Conservation (phyloP, 371 early-diverging fungal genomes). For the Rhizopus stolonifer region DNA sequence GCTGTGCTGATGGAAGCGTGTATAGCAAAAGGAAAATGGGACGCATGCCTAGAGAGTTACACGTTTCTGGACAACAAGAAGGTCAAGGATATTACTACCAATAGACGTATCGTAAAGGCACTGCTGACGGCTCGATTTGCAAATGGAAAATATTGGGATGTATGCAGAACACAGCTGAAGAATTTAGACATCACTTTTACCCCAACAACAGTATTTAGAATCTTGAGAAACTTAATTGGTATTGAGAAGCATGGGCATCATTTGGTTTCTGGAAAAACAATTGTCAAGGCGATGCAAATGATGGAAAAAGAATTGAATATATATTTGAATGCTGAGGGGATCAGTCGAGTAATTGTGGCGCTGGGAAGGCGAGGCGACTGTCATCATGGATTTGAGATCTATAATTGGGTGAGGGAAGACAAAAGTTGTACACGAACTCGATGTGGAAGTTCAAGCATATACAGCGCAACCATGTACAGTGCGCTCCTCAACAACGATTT, state of each 20-base stretch:
- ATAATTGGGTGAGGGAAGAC: conserved; percentile 27
- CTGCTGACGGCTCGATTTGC: conserved; percentile 19
- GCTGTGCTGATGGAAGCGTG: conserved; percentile 30
- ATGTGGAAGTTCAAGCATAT: conserved; percentile 15
- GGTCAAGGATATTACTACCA: neutral
- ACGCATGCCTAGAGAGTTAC: conserved; percentile 14
- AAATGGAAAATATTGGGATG: conserved; percentile 14
- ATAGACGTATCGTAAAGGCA: conserved; percentile 34
- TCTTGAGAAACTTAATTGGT: conserved; percentile 18
- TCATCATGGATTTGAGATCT: conserved; percentile 24
- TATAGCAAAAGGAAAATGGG: conserved; percentile 25
- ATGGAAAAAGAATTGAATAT: conserved; percentile 30
- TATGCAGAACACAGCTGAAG: neutral
- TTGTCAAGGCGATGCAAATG: conserved; percentile 23
- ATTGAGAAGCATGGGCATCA: conserved; percentile 10
- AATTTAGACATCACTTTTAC: conserved; percentile 20
- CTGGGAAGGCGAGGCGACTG: conserved; percentile 37
- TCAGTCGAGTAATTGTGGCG: conserved; percentile 24
- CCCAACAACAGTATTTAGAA: conserved; percentile 21
- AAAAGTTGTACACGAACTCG: conserved; percentile 6
- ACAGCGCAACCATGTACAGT: conserved; percentile 33
- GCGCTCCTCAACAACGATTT: conserved; percentile 33
- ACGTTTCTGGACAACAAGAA: conserved; percentile 2
- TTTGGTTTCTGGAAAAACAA: conserved; percentile 17
- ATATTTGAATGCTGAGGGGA: conserved; percentile 16